These are phyloP conservation scores for Aspergillus heteromorphus DNA, from an alignment of 495 filamentous ascomycete species.

Conservation along the genomic window DNA sequence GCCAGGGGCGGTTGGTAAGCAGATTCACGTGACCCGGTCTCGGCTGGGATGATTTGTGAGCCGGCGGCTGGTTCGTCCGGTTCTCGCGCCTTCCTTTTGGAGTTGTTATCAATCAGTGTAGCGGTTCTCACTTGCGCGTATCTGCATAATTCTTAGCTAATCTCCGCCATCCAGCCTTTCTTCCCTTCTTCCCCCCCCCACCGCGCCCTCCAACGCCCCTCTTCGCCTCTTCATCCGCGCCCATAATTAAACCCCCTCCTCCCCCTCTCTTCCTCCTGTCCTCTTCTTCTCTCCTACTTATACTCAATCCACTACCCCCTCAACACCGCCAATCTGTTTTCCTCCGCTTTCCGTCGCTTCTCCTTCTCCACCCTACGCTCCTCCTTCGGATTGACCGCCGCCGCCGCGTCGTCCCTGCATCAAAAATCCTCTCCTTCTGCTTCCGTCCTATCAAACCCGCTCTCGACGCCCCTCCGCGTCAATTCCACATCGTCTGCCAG, in stretches of 20 bases:
- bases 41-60: conserved; percentile 4
- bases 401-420: conserved; percentile 60
- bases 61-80: background rate
- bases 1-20: conserved; percentile 6
- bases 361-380: conserved; percentile 56
- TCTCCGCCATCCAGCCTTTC: conserved; percentile 12
- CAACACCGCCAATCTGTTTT: conserved; percentile 72
- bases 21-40: conserved; percentile 12
- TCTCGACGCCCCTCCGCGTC: conserved; percentile 42
- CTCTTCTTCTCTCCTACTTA: conserved; percentile 4
- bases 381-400: conserved; percentile 52
- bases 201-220: conserved; percentile 1
- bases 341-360: conserved; percentile 64
- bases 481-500: conserved; percentile 34
- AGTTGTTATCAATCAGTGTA: background rate
- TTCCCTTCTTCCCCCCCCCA: background rate
- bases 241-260: conserved; percentile 5
- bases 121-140: too few relatives aligned
- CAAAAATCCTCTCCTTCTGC: conserved; percentile 46
- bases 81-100: background rate
- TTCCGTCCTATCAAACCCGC: conserved; percentile 28
- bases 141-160: conserved; percentile 23
- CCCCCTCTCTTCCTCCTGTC: conserved; percentile 1
- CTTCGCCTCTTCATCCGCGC: conserved; percentile 17
- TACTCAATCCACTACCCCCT: background rate